A percentile compares a stretch with the other conserved stretches of the same genome.
phyloP scores from a whole-genome alignment of 257 asterid genomes.

The Ilex asprella region DNA sequence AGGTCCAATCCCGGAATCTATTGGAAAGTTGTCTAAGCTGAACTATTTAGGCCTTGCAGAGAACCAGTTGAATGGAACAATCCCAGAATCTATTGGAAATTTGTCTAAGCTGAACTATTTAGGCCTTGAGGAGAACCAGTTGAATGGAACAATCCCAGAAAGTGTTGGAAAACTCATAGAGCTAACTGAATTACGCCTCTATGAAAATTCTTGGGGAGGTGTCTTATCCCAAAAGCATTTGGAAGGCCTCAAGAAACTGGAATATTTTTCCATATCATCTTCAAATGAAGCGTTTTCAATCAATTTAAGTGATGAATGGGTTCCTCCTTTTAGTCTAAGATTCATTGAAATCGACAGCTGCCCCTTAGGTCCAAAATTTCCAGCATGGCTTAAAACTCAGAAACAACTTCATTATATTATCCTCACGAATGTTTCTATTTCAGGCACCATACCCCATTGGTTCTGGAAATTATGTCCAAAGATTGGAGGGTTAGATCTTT shows the following conservation, averaged over 20 bases:
- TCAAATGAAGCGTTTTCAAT: constrained; percentile 4
- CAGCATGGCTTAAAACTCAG: constrained; percentile 21
- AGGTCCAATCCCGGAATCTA: constrained; percentile 10
- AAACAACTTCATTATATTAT: constrained; percentile 7
- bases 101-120: constrained; percentile 1
- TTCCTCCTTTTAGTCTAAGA: constrained; percentile 23
- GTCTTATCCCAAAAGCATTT: constrained; percentile 15
- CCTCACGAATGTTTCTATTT: constrained; percentile 11
- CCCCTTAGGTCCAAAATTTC: constrained; percentile 21
- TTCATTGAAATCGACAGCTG: constrained; percentile 14
- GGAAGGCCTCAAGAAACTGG: constrained; percentile 12
- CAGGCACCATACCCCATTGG: constrained; percentile 25
- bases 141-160: constrained; percentile 11
- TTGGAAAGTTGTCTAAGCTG: constrained; percentile 6
- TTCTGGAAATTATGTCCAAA: constrained; percentile 14
- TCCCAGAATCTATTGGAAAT: constrained; percentile 13
- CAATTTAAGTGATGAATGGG: constrained; percentile 18
- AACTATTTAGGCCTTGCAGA: constrained; percentile 1
- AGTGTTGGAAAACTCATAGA: constrained; percentile 1
- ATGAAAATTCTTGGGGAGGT: constrained; percentile 13
- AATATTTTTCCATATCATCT: constrained; percentile 19
- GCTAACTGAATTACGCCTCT: constrained; percentile 1
- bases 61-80: constrained; percentile 7
- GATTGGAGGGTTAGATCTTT: neutral
- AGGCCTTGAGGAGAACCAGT: constrained; percentile 1